Conservation (phyloP, 441 rosid species). For the Raphanus hybrid region DNA sequence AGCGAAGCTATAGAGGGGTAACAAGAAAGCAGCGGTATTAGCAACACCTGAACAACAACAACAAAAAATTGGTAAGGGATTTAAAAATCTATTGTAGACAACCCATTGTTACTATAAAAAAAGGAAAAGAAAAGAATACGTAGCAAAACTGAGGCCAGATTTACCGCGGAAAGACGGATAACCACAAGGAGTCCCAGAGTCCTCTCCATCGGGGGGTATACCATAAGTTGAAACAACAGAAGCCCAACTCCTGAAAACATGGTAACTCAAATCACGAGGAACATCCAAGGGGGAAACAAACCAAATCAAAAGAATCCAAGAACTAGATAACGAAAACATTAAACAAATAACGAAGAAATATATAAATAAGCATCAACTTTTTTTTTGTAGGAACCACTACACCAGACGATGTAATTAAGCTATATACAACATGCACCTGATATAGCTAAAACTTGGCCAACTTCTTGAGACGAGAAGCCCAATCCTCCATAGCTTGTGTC, state of each 20-base stretch:
- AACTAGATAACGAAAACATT: background rate
- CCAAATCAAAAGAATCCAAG: background rate
- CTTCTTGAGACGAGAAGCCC: slow-evolving; percentile 60
- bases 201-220: slow-evolving; percentile 57
- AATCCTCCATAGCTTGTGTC: slow-evolving; percentile 57
- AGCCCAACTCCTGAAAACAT: slow-evolving; percentile 58
- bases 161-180: slow-evolving; percentile 65
- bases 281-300: slow-evolving; percentile 5
- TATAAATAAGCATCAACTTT: background rate
- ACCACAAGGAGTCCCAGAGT: slow-evolving; percentile 54
- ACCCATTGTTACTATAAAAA: background rate
- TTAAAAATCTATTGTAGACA: background rate
- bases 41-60: slow-evolving; percentile 55
- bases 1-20: slow-evolving; percentile 72
- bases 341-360: background rate
- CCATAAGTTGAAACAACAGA: slow-evolving; percentile 61
- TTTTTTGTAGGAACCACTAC: background rate
- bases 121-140: background rate
- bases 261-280: background rate
- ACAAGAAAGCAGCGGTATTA: slow-evolving; percentile 59
- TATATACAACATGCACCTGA: slow-evolving; percentile 45
- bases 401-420: background rate
- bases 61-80: background rate
- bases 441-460: slow-evolving; percentile 60
- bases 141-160: background rate